These are phyloP conservation scores for Hericium rajendrae DNA, from an alignment of 768 basidiomycete genomes.

Conservation along the genomic window DNA sequence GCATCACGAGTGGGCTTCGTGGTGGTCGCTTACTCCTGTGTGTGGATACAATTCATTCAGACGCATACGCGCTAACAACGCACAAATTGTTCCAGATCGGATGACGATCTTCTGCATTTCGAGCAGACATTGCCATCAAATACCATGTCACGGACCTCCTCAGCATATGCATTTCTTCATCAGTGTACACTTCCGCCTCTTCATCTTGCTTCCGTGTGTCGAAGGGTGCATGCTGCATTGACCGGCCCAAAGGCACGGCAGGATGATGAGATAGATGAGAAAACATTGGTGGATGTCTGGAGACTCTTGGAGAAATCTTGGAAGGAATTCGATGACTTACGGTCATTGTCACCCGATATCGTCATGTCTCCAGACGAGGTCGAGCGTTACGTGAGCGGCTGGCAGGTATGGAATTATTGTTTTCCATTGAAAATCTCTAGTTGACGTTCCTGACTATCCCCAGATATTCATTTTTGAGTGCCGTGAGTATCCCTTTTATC, in stretches of 20 bases:
- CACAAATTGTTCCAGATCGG: slow-evolving; percentile 34
- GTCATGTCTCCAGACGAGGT: slow-evolving; percentile 41
- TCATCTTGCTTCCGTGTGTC: slow-evolving; percentile 65
- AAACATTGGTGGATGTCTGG: slow-evolving; percentile 74
- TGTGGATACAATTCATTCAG: slow-evolving; percentile 20
- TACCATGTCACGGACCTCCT: slow-evolving; percentile 25
- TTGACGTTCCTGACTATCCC: background rate
- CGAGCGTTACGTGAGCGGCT: slow-evolving; percentile 67
- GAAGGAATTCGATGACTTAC: slow-evolving; percentile 71
- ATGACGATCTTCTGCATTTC: slow-evolving; percentile 70
- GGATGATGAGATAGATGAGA: slow-evolving; percentile 46
- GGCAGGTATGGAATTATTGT: slow-evolving; percentile 52
- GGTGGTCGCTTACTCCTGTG: slow-evolving; percentile 82
- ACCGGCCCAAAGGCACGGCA: slow-evolving; percentile 73
- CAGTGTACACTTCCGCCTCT: slow-evolving; percentile 63
- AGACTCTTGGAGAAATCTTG: slow-evolving; percentile 71
- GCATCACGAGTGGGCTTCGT: slow-evolving; percentile 68
- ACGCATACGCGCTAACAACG: background rate
- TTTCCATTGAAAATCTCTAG: slow-evolving; percentile 7
- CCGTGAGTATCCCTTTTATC: slow-evolving; percentile 35
- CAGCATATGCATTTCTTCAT: slow-evolving; percentile 43
- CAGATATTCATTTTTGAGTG: slow-evolving; percentile 89
- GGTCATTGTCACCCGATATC: slow-evolving; percentile 30
- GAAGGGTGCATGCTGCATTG: slow-evolving; percentile 66
- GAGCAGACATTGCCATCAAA: slow-evolving; percentile 40